Evolutionary conservation across 805 yeast species (phyloP).

Genomic region (Candida sakaeoensis): DNA sequence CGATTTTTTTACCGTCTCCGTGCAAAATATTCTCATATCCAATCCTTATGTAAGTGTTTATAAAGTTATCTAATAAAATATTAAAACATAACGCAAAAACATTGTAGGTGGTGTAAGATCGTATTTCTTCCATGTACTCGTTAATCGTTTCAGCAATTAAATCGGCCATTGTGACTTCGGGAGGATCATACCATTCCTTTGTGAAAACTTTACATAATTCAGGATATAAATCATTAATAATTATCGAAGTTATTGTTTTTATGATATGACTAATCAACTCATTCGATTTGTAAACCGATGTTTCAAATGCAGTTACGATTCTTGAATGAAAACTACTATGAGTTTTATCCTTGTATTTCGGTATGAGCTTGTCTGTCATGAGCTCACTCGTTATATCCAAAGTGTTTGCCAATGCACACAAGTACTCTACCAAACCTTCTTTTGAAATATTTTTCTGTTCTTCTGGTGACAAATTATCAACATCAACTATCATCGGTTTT

Average conservation of each 20-base stretch:
- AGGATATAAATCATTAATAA: constrained; percentile 66
- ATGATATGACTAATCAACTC: constrained; percentile 80
- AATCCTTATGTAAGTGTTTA: constrained; percentile 34
- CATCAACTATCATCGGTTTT: constrained; percentile 19
- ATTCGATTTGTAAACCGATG: constrained; percentile 56
- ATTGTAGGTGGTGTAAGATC: constrained; percentile 42
- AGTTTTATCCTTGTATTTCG: constrained; percentile 58
- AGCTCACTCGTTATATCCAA: constrained; percentile 73
- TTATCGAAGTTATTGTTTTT: constrained; percentile 60
- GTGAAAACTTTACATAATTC: constrained; percentile 63
- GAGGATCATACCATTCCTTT: constrained; percentile 64
- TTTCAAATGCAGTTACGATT: constrained; percentile 34
- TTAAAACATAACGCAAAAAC: constrained; percentile 37
- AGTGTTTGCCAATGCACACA: constrained; percentile 81
- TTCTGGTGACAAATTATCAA: constrained; percentile 39
- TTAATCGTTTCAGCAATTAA: constrained; percentile 68
- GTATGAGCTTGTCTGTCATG: constrained; percentile 62
- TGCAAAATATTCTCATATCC: constrained; percentile 40
- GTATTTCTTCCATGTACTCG: constrained; percentile 69
- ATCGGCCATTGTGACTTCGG: constrained; percentile 45
- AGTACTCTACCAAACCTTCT: constrained; percentile 77
- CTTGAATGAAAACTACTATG: constrained; percentile 37
- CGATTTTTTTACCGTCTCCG: constrained; percentile 41
- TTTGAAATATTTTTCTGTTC: constrained; percentile 33
- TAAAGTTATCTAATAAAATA: constrained; percentile 35